These are phyloP conservation scores for Gnetum montanum DNA, from an alignment of 75 land plant species.

Conservation along the genomic window DNA sequence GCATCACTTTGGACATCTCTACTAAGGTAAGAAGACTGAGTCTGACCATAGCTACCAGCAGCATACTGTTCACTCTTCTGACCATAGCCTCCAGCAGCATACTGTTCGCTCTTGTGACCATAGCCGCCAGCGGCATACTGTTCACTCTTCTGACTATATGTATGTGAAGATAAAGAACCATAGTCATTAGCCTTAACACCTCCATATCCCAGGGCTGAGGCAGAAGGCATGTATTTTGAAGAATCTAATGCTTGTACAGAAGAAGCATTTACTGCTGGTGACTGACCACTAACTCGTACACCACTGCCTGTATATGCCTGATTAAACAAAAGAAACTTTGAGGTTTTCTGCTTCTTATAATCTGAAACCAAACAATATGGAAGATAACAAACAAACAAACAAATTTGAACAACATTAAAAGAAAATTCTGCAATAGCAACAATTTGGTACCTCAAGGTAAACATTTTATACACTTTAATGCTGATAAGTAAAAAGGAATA, in stretches of 20 bases:
- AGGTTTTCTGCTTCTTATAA: no score
- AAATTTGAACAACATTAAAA: no score
- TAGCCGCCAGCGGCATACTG: slow-evolving; percentile 26
- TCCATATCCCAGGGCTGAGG: slow-evolving; percentile 26
- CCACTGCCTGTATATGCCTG: no score
- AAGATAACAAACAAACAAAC: no score
- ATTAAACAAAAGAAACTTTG: no score
- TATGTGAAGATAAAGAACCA: slow-evolving; percentile 39
- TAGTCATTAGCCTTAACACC: slow-evolving; percentile 41
- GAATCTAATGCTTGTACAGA: slow-evolving; percentile 38
- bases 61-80: slow-evolving; percentile 51
- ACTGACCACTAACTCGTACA: slow-evolving; percentile 1
- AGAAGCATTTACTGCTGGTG: slow-evolving; percentile 18
- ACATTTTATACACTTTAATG: no score
- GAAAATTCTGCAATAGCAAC: no score
- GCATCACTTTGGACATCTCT: slow-evolving; percentile 57
- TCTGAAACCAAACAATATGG: no score
- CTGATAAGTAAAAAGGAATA: no score
- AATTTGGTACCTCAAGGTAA: no score
- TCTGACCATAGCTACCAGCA: slow-evolving; percentile 32
- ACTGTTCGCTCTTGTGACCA: slow-evolving; percentile 41
- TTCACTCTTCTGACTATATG: slow-evolving; percentile 53
- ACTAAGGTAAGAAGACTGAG: slow-evolving; percentile 41
- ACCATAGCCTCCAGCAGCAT: slow-evolving; percentile 39
- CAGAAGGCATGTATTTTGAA: slow-evolving; percentile 41